Evolutionary conservation across 23 red algal genomes (phyloP).

Genomic region (Cyanidiococcus yangmingshanensis): DNA sequence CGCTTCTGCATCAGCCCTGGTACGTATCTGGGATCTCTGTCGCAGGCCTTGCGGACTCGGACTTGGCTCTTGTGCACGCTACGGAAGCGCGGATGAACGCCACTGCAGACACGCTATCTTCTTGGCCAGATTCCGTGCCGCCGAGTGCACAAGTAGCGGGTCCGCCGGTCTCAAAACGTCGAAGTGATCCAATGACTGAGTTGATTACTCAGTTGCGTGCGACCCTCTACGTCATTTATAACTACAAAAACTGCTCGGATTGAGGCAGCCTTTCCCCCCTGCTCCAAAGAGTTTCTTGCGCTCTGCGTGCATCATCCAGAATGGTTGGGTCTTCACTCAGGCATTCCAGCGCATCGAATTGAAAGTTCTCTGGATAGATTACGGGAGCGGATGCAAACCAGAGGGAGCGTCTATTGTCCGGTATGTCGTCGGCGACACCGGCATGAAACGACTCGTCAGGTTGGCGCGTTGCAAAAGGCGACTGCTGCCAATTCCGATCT

Average conservation of each 20-base stretch:
- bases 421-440: background rate
- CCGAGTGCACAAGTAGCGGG: no score
- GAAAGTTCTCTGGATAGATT: background rate
- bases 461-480: no score
- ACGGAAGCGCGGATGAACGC: background rate
- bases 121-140: no score
- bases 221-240: slow-evolving; percentile 1
- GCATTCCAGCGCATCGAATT: background rate
- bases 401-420: background rate
- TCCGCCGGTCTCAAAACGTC: background rate
- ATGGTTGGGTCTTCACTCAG: background rate
- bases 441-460: no score
- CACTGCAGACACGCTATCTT: no score
- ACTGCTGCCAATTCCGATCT: no score
- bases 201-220: background rate
- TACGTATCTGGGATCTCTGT: background rate
- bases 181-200: background rate
- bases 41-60: background rate
- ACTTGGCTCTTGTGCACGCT: background rate
- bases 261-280: background rate
- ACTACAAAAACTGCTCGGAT: background rate
- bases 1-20: background rate
- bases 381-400: background rate
- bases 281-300: background rate
- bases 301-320: background rate